phyloP scores from a whole-genome alignment of 1,139 yeast species.

The Ogataea hybrid region DNA sequence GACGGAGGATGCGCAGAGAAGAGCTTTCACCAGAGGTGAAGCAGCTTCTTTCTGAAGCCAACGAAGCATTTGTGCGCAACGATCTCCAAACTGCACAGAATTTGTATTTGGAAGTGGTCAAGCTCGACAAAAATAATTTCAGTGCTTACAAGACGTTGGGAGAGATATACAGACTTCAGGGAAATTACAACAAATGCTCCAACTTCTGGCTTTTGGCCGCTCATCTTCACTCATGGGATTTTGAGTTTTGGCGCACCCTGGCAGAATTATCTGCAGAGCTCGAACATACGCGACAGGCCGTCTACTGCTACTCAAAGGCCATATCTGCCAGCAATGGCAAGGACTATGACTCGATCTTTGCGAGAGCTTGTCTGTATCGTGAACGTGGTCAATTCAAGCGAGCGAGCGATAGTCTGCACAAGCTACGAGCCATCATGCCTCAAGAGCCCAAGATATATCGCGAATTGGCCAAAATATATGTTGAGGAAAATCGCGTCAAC shows the following conservation, averaged over 20 bases:
- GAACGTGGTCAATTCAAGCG: slow-evolving; percentile 63
- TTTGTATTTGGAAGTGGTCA: slow-evolving; percentile 69
- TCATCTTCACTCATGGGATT: slow-evolving; percentile 72
- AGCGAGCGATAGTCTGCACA: slow-evolving; percentile 75
- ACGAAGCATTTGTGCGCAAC: slow-evolving; percentile 70
- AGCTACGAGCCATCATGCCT: slow-evolving; percentile 60
- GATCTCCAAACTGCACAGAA: slow-evolving; percentile 67
- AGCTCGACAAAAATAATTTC: slow-evolving; percentile 72
- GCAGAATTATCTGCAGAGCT: slow-evolving; percentile 73
- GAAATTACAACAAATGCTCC: slow-evolving; percentile 69
- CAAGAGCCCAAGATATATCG: slow-evolving; percentile 59
- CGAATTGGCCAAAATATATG: slow-evolving; percentile 75
- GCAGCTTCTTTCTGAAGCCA: slow-evolving; percentile 64
- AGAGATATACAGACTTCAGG: slow-evolving; percentile 72
- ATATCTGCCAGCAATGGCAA: slow-evolving; percentile 53
- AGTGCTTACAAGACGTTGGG: slow-evolving; percentile 86
- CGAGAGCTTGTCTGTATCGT: slow-evolving; percentile 64
- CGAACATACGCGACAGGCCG: slow-evolving; percentile 77
- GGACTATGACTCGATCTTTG: slow-evolving; percentile 53
- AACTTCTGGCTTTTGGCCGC: slow-evolving; percentile 85
- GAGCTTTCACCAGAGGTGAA: slow-evolving; percentile 72
- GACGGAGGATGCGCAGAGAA: slow-evolving; percentile 39
- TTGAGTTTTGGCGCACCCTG: slow-evolving; percentile 79
- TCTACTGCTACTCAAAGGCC: slow-evolving; percentile 77
- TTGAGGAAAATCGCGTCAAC: slow-evolving; percentile 67